Percentiles rank a stretch among this genome's conserved stretches.
Evolutionary conservation across 2,329 filamentous ascomycete species (phyloP).

Genomic region (Talaromyces amestolkiae): DNA sequence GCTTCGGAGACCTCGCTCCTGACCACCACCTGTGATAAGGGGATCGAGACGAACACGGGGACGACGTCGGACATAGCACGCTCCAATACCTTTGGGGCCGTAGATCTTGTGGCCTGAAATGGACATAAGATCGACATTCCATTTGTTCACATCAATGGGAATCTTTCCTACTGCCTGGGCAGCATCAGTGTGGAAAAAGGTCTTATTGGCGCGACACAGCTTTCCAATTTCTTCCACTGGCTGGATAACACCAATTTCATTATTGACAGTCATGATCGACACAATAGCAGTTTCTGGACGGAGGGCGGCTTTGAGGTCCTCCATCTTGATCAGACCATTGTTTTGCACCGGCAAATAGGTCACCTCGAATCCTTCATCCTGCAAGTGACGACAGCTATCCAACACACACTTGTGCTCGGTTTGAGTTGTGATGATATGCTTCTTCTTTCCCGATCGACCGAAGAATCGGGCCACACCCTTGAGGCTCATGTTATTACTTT

Average conservation of each 20-base stretch:
- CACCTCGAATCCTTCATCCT: slow-evolving; percentile 93
- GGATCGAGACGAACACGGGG: slow-evolving; percentile 93
- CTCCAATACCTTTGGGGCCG: slow-evolving; percentile 93
- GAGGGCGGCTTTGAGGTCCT: slow-evolving; percentile 82
- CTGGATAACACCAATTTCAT: slow-evolving; percentile 99
- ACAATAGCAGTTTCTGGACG: slow-evolving; percentile 87
- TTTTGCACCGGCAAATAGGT: slow-evolving; percentile 92
- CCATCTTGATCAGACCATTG: slow-evolving; percentile 81
- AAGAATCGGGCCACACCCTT: slow-evolving; percentile 98
- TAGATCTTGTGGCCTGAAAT: slow-evolving; percentile 99
- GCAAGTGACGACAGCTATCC: slow-evolving; percentile 92
- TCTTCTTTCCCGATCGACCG: slow-evolving; percentile 90
- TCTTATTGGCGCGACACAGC: slow-evolving; percentile 84
- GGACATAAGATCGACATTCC: slow-evolving; percentile 98
- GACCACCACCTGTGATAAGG: slow-evolving; percentile 92
- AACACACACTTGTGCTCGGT: slow-evolving; percentile 99
- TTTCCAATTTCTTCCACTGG: slow-evolving; percentile 90
- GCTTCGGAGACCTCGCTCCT: slow-evolving; percentile 91
- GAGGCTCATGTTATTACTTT: slow-evolving; percentile 99
- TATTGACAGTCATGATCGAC: slow-evolving; percentile 99
- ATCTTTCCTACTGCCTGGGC: slow-evolving; percentile 99
- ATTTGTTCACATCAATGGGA: slow-evolving; percentile 90
- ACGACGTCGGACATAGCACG: slow-evolving; percentile 89
- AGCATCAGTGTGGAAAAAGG: slow-evolving; percentile 97
- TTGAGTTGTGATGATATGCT: slow-evolving; percentile 94